These are phyloP conservation scores for Oryza meyeriana DNA, from an alignment of 176 grass and related monocot species.

Conservation along the genomic window DNA sequence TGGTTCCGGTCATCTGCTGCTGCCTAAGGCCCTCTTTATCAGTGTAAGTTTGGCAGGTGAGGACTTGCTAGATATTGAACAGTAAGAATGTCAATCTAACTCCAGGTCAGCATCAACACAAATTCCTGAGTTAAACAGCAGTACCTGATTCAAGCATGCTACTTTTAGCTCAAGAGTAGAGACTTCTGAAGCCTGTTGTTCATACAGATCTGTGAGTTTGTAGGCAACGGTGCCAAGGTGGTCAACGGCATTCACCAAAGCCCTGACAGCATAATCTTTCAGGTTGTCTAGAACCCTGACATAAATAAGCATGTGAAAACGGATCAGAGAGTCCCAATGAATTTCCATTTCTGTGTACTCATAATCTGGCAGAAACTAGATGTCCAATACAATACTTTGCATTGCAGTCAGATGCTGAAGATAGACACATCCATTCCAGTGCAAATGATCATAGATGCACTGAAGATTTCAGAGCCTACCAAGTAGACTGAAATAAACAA, in stretches of 20 bases:
- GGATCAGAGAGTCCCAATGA: not conserved
- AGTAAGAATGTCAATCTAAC: slow-evolving; percentile 28
- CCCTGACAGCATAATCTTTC: slow-evolving; percentile 94
- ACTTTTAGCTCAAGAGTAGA: slow-evolving; percentile 71
- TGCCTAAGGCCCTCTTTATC: slow-evolving; percentile 93
- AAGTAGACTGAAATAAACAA: slow-evolving; percentile 8
- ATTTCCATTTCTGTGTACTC: not conserved
- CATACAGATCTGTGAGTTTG: slow-evolving; percentile 85
- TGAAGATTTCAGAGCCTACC: not conserved
- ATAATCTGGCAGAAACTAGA: slow-evolving; percentile 13
- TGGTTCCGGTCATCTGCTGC: slow-evolving; percentile 56
- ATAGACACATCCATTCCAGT: not conserved
- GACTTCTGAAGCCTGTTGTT: slow-evolving; percentile 75
- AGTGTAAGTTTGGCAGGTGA: slow-evolving; percentile 81
- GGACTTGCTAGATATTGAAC: slow-evolving; percentile 55
- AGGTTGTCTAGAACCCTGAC: slow-evolving; percentile 90
- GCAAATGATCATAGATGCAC: not conserved
- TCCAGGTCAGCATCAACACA: not conserved
- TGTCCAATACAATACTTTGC: not conserved
- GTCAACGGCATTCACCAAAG: slow-evolving; percentile 93
- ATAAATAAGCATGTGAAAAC: slow-evolving; percentile 29
- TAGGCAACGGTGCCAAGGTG: slow-evolving; percentile 91
- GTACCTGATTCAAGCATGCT: slow-evolving; percentile 79
- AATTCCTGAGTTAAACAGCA: slow-evolving; percentile 2
- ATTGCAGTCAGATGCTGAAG: slow-evolving; percentile 1